Evolutionary conservation across 495 filamentous ascomycete genomes (phyloP).

Genomic region (Chaetomium cochliodes): DNA sequence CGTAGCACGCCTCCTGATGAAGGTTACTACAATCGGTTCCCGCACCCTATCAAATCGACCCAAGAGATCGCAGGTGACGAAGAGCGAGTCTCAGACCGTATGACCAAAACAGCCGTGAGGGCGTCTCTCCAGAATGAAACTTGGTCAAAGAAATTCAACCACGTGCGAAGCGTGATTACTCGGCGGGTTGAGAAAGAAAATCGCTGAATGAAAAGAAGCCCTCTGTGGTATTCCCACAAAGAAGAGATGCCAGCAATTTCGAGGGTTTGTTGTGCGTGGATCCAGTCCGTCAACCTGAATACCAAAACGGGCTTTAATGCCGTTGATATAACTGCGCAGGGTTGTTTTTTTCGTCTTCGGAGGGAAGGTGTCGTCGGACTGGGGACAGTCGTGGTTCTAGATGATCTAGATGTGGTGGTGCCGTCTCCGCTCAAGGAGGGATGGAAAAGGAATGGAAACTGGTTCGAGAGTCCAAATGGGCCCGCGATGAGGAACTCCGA

Average conservation of each 20-base stretch:
- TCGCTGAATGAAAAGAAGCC: slow-evolving; percentile 9
- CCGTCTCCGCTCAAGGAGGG: slow-evolving; percentile 9
- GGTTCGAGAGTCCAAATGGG: slow-evolving; percentile 27
- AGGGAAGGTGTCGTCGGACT: slow-evolving; percentile 16
- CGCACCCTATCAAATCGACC: slow-evolving; percentile 14
- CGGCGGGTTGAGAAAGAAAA: slow-evolving; percentile 8
- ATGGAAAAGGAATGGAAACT: slow-evolving; percentile 28
- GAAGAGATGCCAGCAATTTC: slow-evolving; percentile 11
- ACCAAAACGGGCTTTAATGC: slow-evolving; percentile 1
- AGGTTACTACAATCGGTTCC: slow-evolving; percentile 11
- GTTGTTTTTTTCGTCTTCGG: not conserved
- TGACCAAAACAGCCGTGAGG: not conserved
- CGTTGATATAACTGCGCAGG: slow-evolving; percentile 2
- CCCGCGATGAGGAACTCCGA: slow-evolving; percentile 30
- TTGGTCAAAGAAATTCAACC: not conserved
- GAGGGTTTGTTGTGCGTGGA: slow-evolving; percentile 7
- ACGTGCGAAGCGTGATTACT: not conserved
- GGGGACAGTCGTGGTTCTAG: slow-evolving; percentile 1
- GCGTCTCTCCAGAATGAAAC: not conserved
- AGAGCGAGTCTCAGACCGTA: not conserved
- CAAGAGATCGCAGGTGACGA: slow-evolving; percentile 14
- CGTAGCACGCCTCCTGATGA: slow-evolving; percentile 18
- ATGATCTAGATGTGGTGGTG: slow-evolving; percentile 1
- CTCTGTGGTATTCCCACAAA: slow-evolving; percentile 10
- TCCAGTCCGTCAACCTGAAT: slow-evolving; percentile 16